A percentile compares a stretch with the other conserved stretches of the same genome.
Conservation (phyloP, 2,329 filamentous ascomycete species). For the Fusarium graminum region DNA sequence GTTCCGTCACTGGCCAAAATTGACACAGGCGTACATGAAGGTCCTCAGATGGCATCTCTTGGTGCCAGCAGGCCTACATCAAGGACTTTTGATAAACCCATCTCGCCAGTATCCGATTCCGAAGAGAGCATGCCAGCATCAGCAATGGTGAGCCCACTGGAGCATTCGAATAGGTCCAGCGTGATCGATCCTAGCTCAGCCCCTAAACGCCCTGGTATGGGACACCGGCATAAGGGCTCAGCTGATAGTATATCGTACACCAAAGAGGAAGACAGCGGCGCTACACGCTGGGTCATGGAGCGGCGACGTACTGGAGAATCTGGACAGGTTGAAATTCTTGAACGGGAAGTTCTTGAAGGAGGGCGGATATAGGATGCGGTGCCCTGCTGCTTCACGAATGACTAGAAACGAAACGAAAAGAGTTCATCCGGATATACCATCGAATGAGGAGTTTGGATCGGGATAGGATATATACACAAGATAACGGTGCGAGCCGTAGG, state of each 20-base stretch:
- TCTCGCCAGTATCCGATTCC: constrained; percentile 42
- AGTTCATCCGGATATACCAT: constrained; percentile 22
- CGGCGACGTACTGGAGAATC: constrained; percentile 73
- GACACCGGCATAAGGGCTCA: constrained; percentile 68
- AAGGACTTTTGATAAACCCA: constrained; percentile 24
- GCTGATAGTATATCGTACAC: constrained; percentile 79
- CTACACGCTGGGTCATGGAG: constrained; percentile 77
- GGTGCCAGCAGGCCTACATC: constrained; percentile 25
- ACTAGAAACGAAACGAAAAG: constrained; percentile 19
- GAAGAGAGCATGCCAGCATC: constrained; percentile 38
- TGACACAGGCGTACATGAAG: constrained; percentile 28
- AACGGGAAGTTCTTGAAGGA: constrained; percentile 73
- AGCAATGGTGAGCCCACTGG: constrained; percentile 41
- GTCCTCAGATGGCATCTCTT: constrained; percentile 23
- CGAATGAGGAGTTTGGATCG: constrained; percentile 35
- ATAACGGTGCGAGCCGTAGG: constrained; percentile 25
- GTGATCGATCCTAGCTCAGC: constrained; percentile 24
- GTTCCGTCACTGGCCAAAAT: constrained; percentile 35
- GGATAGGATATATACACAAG: constrained; percentile 36
- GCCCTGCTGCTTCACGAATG: constrained; percentile 20
- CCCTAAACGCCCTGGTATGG: constrained; percentile 45
- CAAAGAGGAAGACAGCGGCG: constrained; percentile 71
- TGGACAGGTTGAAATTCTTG: constrained; percentile 74
- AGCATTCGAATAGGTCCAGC: constrained; percentile 33
- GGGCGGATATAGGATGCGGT: constrained; percentile 58